phyloP scores from a whole-genome alignment of 176 grass and related monocot species.

The Stipa capillata region DNA sequence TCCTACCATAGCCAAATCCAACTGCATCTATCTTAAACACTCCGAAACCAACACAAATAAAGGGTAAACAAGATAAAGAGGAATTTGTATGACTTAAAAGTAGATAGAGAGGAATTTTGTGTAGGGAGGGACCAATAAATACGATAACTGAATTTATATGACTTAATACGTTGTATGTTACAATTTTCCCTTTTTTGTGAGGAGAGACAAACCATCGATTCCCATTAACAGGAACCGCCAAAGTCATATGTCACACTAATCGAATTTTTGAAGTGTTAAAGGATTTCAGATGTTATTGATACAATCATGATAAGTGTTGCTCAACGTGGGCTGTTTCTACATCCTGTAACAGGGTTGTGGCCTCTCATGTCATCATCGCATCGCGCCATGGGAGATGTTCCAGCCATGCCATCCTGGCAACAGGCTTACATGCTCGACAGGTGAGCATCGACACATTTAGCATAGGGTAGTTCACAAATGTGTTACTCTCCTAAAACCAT shows the following conservation, averaged over 20 bases:
- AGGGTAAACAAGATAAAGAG: not conserved
- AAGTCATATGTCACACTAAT: not conserved
- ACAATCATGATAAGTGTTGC: not conserved
- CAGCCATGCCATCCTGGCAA: conserved; percentile 39
- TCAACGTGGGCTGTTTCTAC: not conserved
- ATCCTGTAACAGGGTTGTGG: conserved; percentile 45
- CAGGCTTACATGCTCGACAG: conserved; percentile 39
- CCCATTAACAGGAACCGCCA: not conserved
- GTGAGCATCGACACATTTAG: conserved; percentile 10
- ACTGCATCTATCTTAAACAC: not conserved
- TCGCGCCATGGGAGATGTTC: conserved; percentile 25
- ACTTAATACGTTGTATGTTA: too few species aligned
- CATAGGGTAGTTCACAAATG: too few species aligned
- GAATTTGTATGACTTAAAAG: too few species aligned
- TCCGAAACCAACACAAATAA: not conserved
- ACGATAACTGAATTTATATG: not conserved
- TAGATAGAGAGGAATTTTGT: too few species aligned
- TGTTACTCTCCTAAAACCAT: not conserved
- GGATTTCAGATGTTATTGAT: not conserved
- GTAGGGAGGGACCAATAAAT: not conserved
- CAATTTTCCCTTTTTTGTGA: too few species aligned
- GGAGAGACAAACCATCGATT: too few species aligned
- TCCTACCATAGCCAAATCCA: not conserved
- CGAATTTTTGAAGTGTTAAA: too few species aligned
- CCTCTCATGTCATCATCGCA: conserved; percentile 50